Evolutionary conservation across 2,329 filamentous ascomycete species (phyloP).

Genomic region (Phyllosticta ampelicida): DNA sequence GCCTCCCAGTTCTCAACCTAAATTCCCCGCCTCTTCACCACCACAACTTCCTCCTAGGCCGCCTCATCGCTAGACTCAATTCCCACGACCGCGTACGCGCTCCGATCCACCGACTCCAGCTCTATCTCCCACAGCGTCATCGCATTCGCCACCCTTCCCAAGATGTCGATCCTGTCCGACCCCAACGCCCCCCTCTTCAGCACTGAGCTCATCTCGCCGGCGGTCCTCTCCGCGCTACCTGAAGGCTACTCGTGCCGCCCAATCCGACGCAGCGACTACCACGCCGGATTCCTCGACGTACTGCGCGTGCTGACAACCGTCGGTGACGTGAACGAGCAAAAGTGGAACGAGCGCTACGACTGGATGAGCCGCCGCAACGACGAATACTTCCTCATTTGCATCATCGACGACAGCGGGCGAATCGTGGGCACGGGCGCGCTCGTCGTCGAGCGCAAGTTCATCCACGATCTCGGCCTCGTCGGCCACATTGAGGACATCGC

Average conservation of each 20-base stretch:
- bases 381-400: constrained; percentile 77
- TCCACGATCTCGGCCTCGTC: constrained; percentile 70
- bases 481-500: constrained; percentile 98
- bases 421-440: constrained; percentile 88
- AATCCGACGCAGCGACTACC: constrained; percentile 66
- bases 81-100: not conserved
- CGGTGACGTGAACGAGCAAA: constrained; percentile 65
- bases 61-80: not conserved
- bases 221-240: constrained; percentile 62
- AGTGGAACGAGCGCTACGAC: constrained; percentile 68
- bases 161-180: constrained; percentile 16
- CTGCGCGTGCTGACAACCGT: constrained; percentile 86
- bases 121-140: not conserved
- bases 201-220: constrained; percentile 62
- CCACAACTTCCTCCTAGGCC: not conserved
- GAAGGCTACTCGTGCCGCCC: constrained; percentile 74
- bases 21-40: not conserved
- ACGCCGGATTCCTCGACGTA: constrained; percentile 78
- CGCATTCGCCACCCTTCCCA: not conserved
- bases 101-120: not conserved
- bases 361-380: constrained; percentile 66
- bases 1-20: not conserved
- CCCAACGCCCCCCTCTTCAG: constrained; percentile 57
- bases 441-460: constrained; percentile 90
- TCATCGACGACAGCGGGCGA: constrained; percentile 58